Evolutionary conservation across 345 rosid genomes (phyloP), one percentile per base, ranked within the genome.

Genomic region (Erodium maritimum): DNA sequence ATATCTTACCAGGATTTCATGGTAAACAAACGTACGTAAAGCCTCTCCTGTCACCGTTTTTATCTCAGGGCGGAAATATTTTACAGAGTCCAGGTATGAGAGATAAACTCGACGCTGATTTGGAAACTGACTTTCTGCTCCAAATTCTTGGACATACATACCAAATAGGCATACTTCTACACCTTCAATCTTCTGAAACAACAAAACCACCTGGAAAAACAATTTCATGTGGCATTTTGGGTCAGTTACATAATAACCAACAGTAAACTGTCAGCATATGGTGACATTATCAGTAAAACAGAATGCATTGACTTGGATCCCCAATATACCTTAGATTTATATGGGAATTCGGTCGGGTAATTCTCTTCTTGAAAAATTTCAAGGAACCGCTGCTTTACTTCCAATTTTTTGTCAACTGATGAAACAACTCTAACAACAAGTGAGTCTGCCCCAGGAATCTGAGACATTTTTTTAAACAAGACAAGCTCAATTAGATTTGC

Each of bases 141-240:
- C 99, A 69, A 87, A 93, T 78, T 93, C 99, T 76, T 93, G 99
- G 68, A 93, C 99, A 63, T 93, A 93, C 96, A 93, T 87, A 62
- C 99, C 97, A 73, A 89, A 93, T 37, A 93, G 69, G 78, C 99
- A 90, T 19, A 93, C 99, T 77, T 93, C 99, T 60, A 90, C 99
- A 48, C 99, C 99, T 79, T 93, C 97, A 67, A 93, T 93, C 88
- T 83, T 93, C 81, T 93, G 99, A 78, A 93, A 90, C 72, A 93
- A 69, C 65, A 93, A 65, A 80, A 93, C 62, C 23, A 89, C 99
- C 97, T 93, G 81, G 68, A 68, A 83, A 66, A 70, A 68, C 52
- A 23, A 62, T 52, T 42, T 57, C 29, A 33, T 52, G 67, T 18
- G 55, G 10, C 51, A 17, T n/a, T 55, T 45, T 51, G 9, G 46